Percentiles rank a stretch among this genome's conserved stretches.
These are phyloP conservation scores for Yamadazyma nakazawae DNA, from an alignment of 805 yeast species.

Conservation along the genomic window DNA sequence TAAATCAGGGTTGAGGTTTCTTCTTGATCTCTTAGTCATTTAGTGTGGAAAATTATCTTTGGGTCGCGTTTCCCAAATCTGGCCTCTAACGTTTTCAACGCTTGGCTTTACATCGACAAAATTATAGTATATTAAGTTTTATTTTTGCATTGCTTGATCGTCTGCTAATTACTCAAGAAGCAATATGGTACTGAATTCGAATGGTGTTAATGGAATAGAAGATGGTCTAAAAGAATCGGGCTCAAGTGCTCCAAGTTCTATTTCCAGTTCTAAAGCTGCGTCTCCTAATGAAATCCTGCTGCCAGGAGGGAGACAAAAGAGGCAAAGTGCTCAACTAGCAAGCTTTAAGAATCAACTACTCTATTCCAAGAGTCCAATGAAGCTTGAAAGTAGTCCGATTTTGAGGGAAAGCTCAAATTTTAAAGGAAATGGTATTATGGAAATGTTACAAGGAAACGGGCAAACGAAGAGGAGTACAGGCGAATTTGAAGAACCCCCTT, in stretches of 20 bases:
- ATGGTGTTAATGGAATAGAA: not conserved
- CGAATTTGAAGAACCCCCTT: slow-evolving; percentile 55
- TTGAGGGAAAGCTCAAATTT: not conserved
- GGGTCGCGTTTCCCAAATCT: not conserved
- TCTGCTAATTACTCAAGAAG: not conserved
- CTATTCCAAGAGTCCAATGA: slow-evolving; percentile 6
- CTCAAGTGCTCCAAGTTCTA: not conserved
- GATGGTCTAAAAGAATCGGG: not conserved
- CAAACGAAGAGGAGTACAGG: not conserved
- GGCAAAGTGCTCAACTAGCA: slow-evolving; percentile 14
- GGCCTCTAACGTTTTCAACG: not conserved
- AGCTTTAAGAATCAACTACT: slow-evolving; percentile 10
- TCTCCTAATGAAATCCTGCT: not conserved
- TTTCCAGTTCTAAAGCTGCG: not conserved
- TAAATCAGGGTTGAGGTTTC: not conserved
- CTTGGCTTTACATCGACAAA: not conserved
- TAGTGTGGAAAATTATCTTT: not conserved
- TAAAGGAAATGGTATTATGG: not conserved
- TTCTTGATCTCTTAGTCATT: not conserved
- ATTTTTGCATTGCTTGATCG: not conserved
- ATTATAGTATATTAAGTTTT: not conserved
- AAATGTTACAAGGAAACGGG: not conserved
- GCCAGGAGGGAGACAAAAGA: slow-evolving; percentile 5
- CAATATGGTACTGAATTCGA: not conserved
- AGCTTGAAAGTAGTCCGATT: slow-evolving; percentile 10